These are phyloP conservation scores for Candida odintsovae DNA, from an alignment of 805 yeast genomes.

Conservation along the genomic window DNA sequence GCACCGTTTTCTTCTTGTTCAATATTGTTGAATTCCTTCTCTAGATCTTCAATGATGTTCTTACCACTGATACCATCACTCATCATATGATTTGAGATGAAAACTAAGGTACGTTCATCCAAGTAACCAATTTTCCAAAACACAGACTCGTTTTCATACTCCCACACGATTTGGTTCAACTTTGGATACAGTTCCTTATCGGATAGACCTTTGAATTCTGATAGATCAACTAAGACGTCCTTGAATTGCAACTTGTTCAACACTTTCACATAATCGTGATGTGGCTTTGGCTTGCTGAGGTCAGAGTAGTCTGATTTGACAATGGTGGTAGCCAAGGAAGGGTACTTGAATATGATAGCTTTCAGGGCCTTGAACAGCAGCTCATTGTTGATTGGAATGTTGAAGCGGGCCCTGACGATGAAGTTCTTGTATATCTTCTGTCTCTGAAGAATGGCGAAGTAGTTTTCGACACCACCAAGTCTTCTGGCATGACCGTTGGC, in stretches of 20 bases:
- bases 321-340: slow-evolving; percentile 12
- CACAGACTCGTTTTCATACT: slow-evolving; percentile 12
- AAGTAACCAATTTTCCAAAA: slow-evolving; percentile 16
- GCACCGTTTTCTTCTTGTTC: not conserved
- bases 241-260: slow-evolving; percentile 10
- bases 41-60: slow-evolving; percentile 11
- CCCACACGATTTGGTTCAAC: slow-evolving; percentile 11
- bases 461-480: slow-evolving; percentile 19
- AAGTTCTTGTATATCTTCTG: slow-evolving; percentile 17
- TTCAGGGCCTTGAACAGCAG: slow-evolving; percentile 9
- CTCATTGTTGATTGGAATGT: slow-evolving; percentile 4
- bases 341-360: slow-evolving; percentile 11
- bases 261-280: slow-evolving; percentile 16
- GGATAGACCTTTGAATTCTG: slow-evolving; percentile 1
- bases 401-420: slow-evolving; percentile 10
- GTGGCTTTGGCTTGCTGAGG: slow-evolving; percentile 8
- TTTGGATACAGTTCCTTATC: slow-evolving; percentile 3
- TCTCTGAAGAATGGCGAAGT: slow-evolving; percentile 15
- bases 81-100: slow-evolving; percentile 17
- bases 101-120: slow-evolving; percentile 12
- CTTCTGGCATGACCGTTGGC: slow-evolving; percentile 18
- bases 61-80: slow-evolving; percentile 18
- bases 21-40: slow-evolving; percentile 2
- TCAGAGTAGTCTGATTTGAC: slow-evolving; percentile 16
- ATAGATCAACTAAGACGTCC: slow-evolving; percentile 10